A percentile compares a stretch with the other conserved stretches of the same genome.
Evolutionary conservation across 1,284 basidiomycete species (phyloP).

Genomic region (Papiliotrema flavescens): DNA sequence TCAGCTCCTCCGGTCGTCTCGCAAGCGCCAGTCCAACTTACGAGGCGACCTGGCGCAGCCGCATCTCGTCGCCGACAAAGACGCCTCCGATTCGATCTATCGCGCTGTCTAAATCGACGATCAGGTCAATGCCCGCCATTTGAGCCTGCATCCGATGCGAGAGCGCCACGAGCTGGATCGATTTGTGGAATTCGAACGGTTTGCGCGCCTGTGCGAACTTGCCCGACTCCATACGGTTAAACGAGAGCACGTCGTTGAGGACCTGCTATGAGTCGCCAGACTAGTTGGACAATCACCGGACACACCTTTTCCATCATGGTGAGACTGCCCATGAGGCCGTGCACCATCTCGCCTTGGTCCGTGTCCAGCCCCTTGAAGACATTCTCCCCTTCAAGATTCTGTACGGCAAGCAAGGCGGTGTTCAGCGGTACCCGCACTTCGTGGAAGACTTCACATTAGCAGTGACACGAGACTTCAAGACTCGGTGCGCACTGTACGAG

Average conservation of each 20-base stretch:
- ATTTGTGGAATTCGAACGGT: conserved; percentile 80
- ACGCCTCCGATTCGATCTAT: conserved; percentile 62
- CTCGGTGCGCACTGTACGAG: conserved; percentile 68
- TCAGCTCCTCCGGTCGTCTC: neutral
- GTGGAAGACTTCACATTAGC: conserved; percentile 38
- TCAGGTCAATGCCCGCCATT: conserved; percentile 64
- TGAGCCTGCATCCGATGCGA: conserved; percentile 71
- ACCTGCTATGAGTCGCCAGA: conserved; percentile 48
- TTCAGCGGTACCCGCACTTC: conserved; percentile 86
- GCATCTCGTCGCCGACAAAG: conserved; percentile 58
- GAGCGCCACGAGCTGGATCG: conserved; percentile 73
- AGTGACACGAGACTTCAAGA: conserved; percentile 13
- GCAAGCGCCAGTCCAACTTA: conserved; percentile 34
- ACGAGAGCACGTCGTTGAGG: conserved; percentile 72
- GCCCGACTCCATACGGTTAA: conserved; percentile 52
- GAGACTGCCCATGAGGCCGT: conserved; percentile 67
- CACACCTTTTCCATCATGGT: conserved; percentile 62
- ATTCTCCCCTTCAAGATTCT: conserved; percentile 73
- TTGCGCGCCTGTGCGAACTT: conserved; percentile 42
- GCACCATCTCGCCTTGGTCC: conserved; percentile 44
- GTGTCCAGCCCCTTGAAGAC: conserved; percentile 37
- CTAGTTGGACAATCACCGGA: neutral
- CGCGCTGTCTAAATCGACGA: conserved; percentile 64
- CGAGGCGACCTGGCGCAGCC: conserved; percentile 74
- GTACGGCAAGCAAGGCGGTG: conserved; percentile 79